These are phyloP conservation scores for Geranium rotundifolium DNA, from an alignment of 345 rosid species.

Conservation along the genomic window DNA sequence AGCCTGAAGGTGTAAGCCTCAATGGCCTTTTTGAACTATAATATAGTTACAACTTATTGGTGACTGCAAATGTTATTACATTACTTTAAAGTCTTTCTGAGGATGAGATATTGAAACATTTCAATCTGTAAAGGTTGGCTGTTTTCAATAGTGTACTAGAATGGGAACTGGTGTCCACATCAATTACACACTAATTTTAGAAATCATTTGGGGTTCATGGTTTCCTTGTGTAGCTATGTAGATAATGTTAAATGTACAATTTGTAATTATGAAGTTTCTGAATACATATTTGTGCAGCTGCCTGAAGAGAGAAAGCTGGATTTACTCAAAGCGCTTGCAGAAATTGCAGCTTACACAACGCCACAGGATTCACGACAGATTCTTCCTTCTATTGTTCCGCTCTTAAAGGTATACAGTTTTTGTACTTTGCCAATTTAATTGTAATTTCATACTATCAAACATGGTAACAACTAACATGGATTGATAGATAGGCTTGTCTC, in stretches of 20 bases:
- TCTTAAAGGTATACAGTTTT: conserved; percentile 53
- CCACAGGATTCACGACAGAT: conserved; percentile 93
- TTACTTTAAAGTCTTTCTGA: neutral
- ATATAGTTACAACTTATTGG: neutral
- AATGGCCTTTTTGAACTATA: too few species aligned
- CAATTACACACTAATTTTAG: too few species aligned
- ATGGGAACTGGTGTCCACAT: neutral
- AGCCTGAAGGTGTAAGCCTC: too few species aligned
- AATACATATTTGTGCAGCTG: conserved; percentile 37
- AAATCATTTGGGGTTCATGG: neutral
- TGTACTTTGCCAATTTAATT: neutral
- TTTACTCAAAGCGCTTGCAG: conserved; percentile 90
- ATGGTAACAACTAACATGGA: neutral
- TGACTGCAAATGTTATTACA: neutral
- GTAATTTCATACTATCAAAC: neutral
- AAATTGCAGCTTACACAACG: conserved; percentile 72
- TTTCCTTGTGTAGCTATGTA: neutral
- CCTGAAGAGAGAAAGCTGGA: conserved; percentile 96
- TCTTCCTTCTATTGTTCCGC: conserved; percentile 81
- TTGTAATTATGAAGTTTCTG: neutral
- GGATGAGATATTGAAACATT: neutral
- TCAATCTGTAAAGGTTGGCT: neutral
- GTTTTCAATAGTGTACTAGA: too few species aligned
- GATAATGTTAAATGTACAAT: neutral
- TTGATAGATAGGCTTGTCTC: neutral